Evolutionary conservation across 2,329 filamentous ascomycete genomes (phyloP), one percentile per base, ranked within the genome.

Genomic region (Apiospora hydei): DNA sequence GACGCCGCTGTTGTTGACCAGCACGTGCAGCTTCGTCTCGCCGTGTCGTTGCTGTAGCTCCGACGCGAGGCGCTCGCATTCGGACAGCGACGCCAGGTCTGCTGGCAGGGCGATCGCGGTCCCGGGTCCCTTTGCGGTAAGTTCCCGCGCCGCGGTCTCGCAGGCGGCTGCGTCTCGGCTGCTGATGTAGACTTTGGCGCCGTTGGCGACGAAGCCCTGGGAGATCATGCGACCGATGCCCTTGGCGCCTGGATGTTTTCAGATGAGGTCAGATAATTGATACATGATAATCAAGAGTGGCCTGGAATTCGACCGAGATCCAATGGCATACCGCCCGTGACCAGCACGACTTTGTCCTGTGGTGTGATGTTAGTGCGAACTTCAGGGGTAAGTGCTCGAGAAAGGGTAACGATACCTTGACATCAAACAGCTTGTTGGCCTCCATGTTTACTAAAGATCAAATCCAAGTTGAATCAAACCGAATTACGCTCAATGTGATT

Each of bases 141-240:
- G 84, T 76, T 89, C 86, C n/a, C 84, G 80, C 69, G 87, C 89
- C 1, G 89, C 87, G 70, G 84, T 73, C 44, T 86, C 84, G 81
- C 90, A 92, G 49, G 89, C 87, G 69, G 84, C 82, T 30, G 84
- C 87, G 79, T 92, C 89, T 76, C 91, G 87, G 7, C 89, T 92
- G 7, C 89, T 89, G 73, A 93, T 89, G 84, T 92, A 92, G 21
- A 92, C 90, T 69, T 84, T 88, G 49, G 88, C 88, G 71, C 90
- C 89, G 81, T 91, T 92, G 71, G 84, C 79, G n/a, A 92, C 85
- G 81, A 91, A 92, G 72, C 89, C 91, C 71, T 90, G 84, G 44
- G 89, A 88, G 74, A 93, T 92, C 90, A 92, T 92, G 72, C 88
- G 88, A 21, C 91, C 91, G 74, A 92, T 89, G 75, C 90, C 90